A percentile compares a stretch with the other conserved stretches of the same genome.
These are phyloP conservation scores for Alloteropsis semialata DNA, from an alignment of 176 grass and related monocot genomes.

Conservation along the genomic window DNA sequence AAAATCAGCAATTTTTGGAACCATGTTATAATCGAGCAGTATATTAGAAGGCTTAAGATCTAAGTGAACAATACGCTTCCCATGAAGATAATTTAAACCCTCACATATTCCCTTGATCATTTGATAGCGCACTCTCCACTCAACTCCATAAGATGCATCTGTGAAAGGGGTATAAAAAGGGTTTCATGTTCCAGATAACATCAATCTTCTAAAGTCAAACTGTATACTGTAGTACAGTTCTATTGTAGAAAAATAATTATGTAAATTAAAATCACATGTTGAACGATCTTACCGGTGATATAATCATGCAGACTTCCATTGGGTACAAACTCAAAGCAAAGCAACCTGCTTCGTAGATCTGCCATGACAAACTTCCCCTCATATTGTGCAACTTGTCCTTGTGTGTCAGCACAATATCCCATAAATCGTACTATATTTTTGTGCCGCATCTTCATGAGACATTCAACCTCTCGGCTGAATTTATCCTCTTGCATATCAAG, in stretches of 20 bases:
- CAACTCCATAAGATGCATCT: slow-evolving; percentile 1
- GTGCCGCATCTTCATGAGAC: neutral
- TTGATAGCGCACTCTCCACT: neutral
- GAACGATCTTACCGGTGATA: neutral
- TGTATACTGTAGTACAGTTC: neutral
- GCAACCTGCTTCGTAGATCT: neutral
- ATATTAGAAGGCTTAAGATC: neutral
- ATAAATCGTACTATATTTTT: slow-evolving; percentile 2
- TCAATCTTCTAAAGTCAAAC: neutral
- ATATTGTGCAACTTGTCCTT: neutral
- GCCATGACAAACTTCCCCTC: neutral
- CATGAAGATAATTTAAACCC: slow-evolving; percentile 5
- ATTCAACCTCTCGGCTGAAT: neutral
- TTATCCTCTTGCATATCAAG: neutral
- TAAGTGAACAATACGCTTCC: neutral
- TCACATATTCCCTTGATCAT: neutral
- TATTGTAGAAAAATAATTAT: neutral
- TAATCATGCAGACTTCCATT: neutral
- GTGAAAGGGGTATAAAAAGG: too few species aligned
- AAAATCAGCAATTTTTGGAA: neutral
- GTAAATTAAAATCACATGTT: neutral
- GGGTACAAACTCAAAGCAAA: neutral
- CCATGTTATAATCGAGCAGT: neutral
- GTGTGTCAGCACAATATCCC: neutral
- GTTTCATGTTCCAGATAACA: neutral